Base-by-base conservation (phyloP, 2,329 filamentous ascomycete species). In the Arachnopeziza araneosa region DNA sequence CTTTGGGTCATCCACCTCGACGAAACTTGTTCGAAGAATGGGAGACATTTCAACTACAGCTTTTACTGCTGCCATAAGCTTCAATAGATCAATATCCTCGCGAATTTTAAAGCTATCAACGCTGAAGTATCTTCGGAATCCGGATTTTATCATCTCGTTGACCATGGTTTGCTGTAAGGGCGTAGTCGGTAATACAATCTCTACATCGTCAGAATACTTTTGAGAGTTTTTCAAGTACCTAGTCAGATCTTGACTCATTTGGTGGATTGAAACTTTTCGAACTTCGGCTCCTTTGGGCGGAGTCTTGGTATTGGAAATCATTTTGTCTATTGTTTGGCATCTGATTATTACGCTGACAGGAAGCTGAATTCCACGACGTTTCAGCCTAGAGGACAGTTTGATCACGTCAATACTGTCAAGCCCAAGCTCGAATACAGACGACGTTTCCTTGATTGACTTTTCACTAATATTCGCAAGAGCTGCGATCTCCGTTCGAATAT, bases 401-500 rank as follows among this genome's bases (percentile, higher is more conserved):
- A 97, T 93, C 1, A 89, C 83, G 73, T 97, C 93, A 60, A 97
- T 96, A 69, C 93, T 96, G 76, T 97, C 93, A 7, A 97, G 80
- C 0, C 93, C 93, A 32, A 97, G 80, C 66, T 93, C 86, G 49
- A 96, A 86, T 12, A 97, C 83, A 0, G 88, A 88, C 0, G 84
- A 84, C 7, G 78, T 74, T 56, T 83, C 81, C 1, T 75, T 72
- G 48, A 96, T 76, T 0, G 79, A 74, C 1, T 78, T 71, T 2
- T 74, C 70, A 0, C 81, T 70, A 0, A 86, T 69, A 0, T 79
- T 80, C 0, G 86, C 83, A 5, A 96, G 75, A 0, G 70, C 68
- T 1, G 88, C 83, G 51, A 96, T 80, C 67, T 89, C 85, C 2
- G 78, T 72, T 24, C 83, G 82, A 7, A 96, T 76, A 0, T 64